Percentiles rank a stretch among this genome's conserved stretches.
Conservation (phyloP, 2,329 filamentous ascomycete genomes). For the Fusarium sp. region DNA sequence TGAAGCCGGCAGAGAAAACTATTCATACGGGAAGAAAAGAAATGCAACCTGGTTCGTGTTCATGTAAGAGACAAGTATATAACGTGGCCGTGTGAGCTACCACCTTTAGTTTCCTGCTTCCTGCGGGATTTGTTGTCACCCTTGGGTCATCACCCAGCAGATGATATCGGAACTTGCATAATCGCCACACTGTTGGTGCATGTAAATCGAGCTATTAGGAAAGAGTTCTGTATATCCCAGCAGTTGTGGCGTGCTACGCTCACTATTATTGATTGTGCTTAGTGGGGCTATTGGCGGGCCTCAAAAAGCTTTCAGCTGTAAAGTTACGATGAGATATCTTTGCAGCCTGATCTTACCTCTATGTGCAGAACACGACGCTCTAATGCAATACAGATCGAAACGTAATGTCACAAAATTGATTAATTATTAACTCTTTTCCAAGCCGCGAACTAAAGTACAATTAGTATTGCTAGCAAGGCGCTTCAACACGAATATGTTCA, state of each 20-base stretch:
- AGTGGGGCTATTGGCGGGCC: background rate
- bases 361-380: accelerated
- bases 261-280: background rate
- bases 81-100: too few species aligned
- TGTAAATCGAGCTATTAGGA: background rate
- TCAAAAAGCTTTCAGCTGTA: background rate
- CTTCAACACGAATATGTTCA: accelerated
- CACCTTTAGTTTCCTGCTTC: too few species aligned
- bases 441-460: accelerated
- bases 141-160: too few species aligned
- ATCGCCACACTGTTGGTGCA: too few species aligned
- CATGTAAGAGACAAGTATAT: too few species aligned
- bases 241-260: background rate
- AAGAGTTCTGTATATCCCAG: background rate
- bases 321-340: background rate
- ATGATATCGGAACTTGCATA: too few species aligned
- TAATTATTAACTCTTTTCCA: accelerated
- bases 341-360: accelerated
- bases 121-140: too few species aligned
- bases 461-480: accelerated
- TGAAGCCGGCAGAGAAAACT: too few species aligned
- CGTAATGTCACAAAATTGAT: accelerated
- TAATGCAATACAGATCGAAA: too few species aligned
- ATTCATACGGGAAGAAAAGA: accelerated
- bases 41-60: too few species aligned